phyloP scores from a whole-genome alignment of 352 stramenopile genomes.

The Globisporangium mamillatum region DNA sequence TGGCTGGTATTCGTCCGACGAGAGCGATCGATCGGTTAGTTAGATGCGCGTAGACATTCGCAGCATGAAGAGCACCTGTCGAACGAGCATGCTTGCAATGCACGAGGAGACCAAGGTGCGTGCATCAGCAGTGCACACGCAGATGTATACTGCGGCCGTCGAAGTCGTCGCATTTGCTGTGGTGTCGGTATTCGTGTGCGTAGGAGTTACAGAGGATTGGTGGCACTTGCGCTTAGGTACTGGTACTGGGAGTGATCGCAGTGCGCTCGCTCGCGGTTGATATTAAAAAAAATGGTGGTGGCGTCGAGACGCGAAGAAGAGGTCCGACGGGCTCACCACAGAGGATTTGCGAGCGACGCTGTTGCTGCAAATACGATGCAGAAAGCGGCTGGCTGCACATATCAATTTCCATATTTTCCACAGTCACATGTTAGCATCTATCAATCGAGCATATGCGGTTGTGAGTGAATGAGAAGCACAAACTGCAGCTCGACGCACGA shows the following conservation, averaged over 20 bases:
- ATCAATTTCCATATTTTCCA: slow-evolving; percentile 13
- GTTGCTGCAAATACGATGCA: slow-evolving; percentile 67
- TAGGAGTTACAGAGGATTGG: slow-evolving; percentile 3
- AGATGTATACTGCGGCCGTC: not conserved
- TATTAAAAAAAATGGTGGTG: not conserved
- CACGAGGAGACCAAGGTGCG: too few relatives aligned
- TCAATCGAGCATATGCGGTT: not conserved
- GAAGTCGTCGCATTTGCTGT: not conserved
- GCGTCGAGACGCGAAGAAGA: not conserved
- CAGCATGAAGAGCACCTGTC: too few relatives aligned
- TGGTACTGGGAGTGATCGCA: not conserved
- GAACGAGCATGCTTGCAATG: too few relatives aligned
- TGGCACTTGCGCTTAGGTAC: not conserved
- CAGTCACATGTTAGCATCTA: not conserved
- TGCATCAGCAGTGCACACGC: not conserved
- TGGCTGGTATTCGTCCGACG: not conserved
- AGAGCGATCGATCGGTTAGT: not conserved
- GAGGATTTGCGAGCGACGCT: slow-evolving; percentile 49
- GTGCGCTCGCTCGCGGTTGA: not conserved
- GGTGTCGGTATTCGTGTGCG: not conserved
- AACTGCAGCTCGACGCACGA: slow-evolving; percentile 42
- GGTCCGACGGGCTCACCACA: slow-evolving; percentile 35
- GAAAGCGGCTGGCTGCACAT: slow-evolving; percentile 53
- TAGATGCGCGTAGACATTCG: not conserved
- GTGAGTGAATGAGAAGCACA: not conserved